Base-by-base conservation (phyloP, 257 asterid species). In the Solanum clarkiae region DNA sequence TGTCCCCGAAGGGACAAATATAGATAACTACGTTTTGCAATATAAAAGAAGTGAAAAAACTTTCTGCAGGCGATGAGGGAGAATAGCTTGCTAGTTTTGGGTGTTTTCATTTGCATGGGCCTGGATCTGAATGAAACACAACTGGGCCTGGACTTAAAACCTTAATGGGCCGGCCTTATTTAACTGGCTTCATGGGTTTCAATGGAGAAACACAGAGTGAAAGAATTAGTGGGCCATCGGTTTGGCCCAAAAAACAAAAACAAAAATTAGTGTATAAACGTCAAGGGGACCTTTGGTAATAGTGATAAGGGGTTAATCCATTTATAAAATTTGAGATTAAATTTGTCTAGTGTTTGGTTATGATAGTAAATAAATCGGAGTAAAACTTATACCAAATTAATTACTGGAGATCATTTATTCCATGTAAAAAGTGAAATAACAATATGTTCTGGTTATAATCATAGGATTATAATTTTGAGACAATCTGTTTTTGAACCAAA, bases 1-100 rank as follows among this genome's bases (percentile, higher is more conserved):
- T 88, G 88, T 90, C 88, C 88, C 86, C 89, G 42, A 87, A 90
- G 89, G 91, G 89, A 88, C 89, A 20, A 24, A 1, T 0, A 1
- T 1, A 4, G 0, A 1, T 1, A 3, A 1, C 3, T 7, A 8
- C 32, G 22, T 29, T 66, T 6, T 1, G 45, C n/a, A 3, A 66
- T 66, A 66, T 66, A 66, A 29, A 66, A 0, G 2, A 0, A 29
- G 6, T 3, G 6, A 26, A 7, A 5, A 29, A 66, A 22, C 2
- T 14, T 65, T 65, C 72, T 29, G 8, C 6, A 14, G n/a, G 12
- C n/a, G n/a, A 65, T 29, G 45, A 6, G 72, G 45, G n/a, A 17
- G 40, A 65, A 29, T 66, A 66, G 45, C 12, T 65, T 65, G 36
- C 44, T 26, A 65, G 6, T 12, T 12, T 55, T 29, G 40, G 18